Conservation (phyloP, 2,329 filamentous ascomycete genomes). For the Fusarium xyrophilum region DNA sequence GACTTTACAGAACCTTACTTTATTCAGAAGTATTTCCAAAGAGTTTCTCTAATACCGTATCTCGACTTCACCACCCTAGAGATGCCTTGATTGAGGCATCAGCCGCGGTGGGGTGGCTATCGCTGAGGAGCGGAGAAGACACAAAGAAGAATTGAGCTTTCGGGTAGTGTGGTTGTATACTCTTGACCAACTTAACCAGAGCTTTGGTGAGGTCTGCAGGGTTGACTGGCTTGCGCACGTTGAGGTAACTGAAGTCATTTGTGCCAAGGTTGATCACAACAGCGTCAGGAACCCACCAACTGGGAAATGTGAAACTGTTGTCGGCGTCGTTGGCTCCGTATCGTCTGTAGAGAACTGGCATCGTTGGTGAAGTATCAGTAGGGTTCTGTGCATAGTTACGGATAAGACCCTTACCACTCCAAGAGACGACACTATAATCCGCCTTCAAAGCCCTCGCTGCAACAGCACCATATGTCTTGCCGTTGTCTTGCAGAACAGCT, state of each 20-base stretch:
- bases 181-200: slow-evolving; percentile 27
- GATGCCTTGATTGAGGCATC: too few relatives aligned
- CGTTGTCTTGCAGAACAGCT: slow-evolving; percentile 49
- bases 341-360: slow-evolving; percentile 52
- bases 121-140: slow-evolving; percentile 49
- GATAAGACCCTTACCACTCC: slow-evolving; percentile 53
- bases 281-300: slow-evolving; percentile 40
- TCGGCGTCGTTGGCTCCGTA: slow-evolving; percentile 51
- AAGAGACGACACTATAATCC: slow-evolving; percentile 53
- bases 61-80: too few relatives aligned
- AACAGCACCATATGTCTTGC: slow-evolving; percentile 52
- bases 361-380: slow-evolving; percentile 44
- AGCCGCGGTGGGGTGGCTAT: slow-evolving; percentile 46
- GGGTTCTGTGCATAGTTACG: slow-evolving; percentile 48
- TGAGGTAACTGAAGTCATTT: slow-evolving; percentile 52
- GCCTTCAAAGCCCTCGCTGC: slow-evolving; percentile 50
- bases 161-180: slow-evolving; percentile 47
- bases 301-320: slow-evolving; percentile 49
- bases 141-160: slow-evolving; percentile 50
- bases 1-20: too few relatives aligned
- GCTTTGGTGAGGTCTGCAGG: slow-evolving; percentile 40
- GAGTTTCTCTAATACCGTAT: too few relatives aligned
- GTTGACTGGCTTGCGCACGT: slow-evolving; percentile 41
- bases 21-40: too few relatives aligned
- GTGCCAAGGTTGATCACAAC: slow-evolving; percentile 55